phyloP scores from a whole-genome alignment of 768 basidiomycete genomes.

The Suillus discolor region DNA sequence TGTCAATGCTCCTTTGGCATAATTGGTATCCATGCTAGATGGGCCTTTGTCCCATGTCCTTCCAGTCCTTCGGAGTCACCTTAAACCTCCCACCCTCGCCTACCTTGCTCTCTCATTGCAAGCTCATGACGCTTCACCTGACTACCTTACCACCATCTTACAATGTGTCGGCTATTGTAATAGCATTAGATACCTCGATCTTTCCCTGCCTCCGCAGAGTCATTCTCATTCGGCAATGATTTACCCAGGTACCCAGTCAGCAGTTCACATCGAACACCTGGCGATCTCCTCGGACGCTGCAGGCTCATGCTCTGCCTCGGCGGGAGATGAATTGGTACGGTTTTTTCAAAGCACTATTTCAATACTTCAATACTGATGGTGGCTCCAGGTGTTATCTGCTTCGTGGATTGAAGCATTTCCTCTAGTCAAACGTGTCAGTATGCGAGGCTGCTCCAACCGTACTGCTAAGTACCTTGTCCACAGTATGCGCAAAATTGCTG shows the following conservation, averaged over 20 bases:
- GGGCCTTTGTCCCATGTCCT: background rate
- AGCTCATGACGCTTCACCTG: background rate
- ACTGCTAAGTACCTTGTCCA: background rate
- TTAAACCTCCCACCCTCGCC: background rate
- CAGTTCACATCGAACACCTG: background rate
- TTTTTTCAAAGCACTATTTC: background rate
- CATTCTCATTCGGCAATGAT: background rate
- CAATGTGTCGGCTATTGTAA: background rate
- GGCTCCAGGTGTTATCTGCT: background rate
- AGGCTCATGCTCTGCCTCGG: background rate
- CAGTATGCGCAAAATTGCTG: background rate
- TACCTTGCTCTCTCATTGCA: background rate
- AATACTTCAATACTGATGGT: background rate
- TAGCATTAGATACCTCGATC: background rate
- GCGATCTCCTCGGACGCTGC: rapidly evolving
- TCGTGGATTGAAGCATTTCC: background rate
- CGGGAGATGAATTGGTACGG: background rate
- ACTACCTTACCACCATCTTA: background rate
- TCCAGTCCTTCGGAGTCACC: background rate
- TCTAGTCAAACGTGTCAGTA: background rate
- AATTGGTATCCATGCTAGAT: background rate
- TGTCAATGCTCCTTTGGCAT: background rate
- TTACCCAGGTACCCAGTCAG: background rate
- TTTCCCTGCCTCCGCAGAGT: background rate
- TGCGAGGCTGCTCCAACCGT: background rate